phyloP scores from a whole-genome alignment of 345 rosid genomes.

The Ceriops decandra region DNA sequence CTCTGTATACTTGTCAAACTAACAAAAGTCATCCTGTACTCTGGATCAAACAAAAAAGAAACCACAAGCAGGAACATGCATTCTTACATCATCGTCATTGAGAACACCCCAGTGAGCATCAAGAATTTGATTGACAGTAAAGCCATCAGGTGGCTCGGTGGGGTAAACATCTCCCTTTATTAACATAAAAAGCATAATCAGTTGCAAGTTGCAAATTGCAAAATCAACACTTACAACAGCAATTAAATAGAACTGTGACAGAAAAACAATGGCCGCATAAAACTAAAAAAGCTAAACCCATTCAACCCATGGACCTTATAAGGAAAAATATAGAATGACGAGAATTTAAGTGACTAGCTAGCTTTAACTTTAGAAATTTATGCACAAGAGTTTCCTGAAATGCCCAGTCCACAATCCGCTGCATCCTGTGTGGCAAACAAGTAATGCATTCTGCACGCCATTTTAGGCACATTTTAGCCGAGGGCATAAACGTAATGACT shows the following conservation, averaged over 20 bases:
- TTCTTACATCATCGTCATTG: conserved; percentile 79
- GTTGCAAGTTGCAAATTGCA: conserved; percentile 12
- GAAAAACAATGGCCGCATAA: neutral
- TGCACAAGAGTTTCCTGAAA: too few relatives aligned
- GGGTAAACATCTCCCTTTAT: conserved; percentile 96
- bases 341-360: too few relatives aligned
- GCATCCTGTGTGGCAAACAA: too few relatives aligned
- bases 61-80: conserved; percentile 5
- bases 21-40: neutral
- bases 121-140: conserved; percentile 55
- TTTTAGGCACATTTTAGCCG: too few relatives aligned
- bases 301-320: neutral
- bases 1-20: neutral
- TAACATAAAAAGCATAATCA: neutral
- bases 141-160: conserved; percentile 56
- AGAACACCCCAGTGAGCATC: conserved; percentile 98
- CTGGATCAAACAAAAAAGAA: neutral
- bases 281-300: neutral
- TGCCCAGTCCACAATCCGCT: too few relatives aligned
- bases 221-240: neutral
- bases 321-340: neutral
- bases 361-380: too few relatives aligned
- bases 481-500: too few relatives aligned
- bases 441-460: too few relatives aligned
- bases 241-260: neutral